phyloP scores from a whole-genome alignment of 345 rosid species.

The Pistacia integerrima region DNA sequence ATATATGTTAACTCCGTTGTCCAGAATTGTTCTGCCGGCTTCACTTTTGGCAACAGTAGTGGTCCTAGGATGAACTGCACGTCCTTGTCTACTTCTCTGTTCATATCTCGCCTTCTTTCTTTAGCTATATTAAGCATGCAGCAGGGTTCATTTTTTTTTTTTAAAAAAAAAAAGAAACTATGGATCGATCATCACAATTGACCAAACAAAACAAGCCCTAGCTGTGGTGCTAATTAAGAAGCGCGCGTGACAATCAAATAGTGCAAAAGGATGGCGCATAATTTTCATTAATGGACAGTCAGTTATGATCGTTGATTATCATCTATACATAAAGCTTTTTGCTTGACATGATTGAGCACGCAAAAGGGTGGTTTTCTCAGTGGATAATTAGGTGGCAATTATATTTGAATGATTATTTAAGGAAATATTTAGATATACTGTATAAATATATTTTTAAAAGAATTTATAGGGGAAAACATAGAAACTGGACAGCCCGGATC shows the following conservation, averaged over 20 bases:
- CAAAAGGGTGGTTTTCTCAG: constrained; percentile 40
- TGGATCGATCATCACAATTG: too few species aligned
- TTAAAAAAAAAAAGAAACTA: too few species aligned
- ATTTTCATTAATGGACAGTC: constrained; percentile 29
- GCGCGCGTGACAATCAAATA: constrained; percentile 3
- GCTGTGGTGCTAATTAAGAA: too few species aligned
- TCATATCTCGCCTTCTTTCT: not conserved
- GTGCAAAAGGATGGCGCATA: constrained; percentile 15
- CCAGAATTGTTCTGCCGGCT: constrained; percentile 17
- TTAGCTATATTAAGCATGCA: too few species aligned
- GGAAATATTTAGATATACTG: not conserved
- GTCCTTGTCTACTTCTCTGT: not conserved
- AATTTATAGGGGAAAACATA: not conserved
- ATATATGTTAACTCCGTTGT: too few species aligned
- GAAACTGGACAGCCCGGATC: constrained; percentile 42
- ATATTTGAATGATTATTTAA: constrained; percentile 50
- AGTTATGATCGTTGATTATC: constrained; percentile 35
- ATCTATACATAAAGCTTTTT: constrained; percentile 49
- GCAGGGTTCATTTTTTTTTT: too few species aligned
- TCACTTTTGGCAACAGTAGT: constrained; percentile 36
- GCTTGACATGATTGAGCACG: constrained; percentile 58
- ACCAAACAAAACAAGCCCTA: too few species aligned
- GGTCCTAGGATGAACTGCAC: constrained; percentile 20
- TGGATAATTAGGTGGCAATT: constrained; percentile 76
- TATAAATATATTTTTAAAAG: not conserved